A percentile compares a stretch with the other conserved stretches of the same genome.
phyloP scores from a whole-genome alignment of 306 rosid genomes.

The Prunus fruticosa region DNA sequence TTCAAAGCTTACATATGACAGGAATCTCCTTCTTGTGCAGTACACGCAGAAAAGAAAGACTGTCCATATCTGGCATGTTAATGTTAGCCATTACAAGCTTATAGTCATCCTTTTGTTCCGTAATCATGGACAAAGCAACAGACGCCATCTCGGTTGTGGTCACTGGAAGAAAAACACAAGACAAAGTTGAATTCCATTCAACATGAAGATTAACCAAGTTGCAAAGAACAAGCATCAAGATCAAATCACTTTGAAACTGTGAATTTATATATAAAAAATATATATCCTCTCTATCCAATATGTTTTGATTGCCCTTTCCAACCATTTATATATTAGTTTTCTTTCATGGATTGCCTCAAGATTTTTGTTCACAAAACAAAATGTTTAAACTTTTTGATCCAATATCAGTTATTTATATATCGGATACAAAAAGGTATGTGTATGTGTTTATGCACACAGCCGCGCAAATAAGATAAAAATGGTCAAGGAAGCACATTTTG shows the following conservation, averaged over 20 bases:
- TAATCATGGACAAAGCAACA: constrained; percentile 45
- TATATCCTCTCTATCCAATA: background rate
- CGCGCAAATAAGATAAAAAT: too few relatives aligned
- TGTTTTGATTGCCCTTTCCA: background rate
- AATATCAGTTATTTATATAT: background rate
- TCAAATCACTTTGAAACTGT: background rate
- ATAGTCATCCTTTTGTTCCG: constrained; percentile 21
- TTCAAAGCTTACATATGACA: constrained; percentile 40
- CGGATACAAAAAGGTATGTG: too few relatives aligned
- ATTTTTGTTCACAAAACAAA: background rate
- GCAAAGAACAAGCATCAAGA: background rate
- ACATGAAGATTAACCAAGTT: background rate
- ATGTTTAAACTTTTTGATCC: background rate
- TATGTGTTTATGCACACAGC: too few relatives aligned
- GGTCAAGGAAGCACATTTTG: too few relatives aligned
- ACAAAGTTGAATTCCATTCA: background rate
- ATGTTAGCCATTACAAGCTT: constrained; percentile 43
- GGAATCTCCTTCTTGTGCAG: constrained; percentile 26
- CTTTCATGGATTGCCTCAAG: background rate
- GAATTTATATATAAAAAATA: background rate
- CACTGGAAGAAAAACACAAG: constrained; percentile 27
- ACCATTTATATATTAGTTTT: background rate
- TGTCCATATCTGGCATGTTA: constrained; percentile 35
- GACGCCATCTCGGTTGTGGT: constrained; percentile 28
- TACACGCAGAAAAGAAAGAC: constrained; percentile 15